Percentiles rank a stretch among this genome's conserved stretches.
Evolutionary conservation across 352 stramenopile species (phyloP).

Genomic region (Peronospora farinosa): DNA sequence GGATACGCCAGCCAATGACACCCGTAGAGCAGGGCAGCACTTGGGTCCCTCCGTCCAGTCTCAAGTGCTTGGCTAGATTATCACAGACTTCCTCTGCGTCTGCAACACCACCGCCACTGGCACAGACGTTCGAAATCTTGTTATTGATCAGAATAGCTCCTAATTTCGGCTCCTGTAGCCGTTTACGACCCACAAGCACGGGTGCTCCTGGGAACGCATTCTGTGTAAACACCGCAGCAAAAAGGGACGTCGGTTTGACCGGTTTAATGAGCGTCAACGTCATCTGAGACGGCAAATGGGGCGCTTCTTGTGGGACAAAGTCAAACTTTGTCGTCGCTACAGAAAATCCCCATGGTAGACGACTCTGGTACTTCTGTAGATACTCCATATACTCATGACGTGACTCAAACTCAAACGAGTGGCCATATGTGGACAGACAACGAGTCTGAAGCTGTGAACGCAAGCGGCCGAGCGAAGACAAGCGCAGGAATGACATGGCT

Average conservation of each 20-base stretch:
- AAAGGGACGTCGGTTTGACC: conserved; percentile 75
- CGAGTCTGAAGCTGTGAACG: conserved; percentile 22
- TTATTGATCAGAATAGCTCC: conserved; percentile 98
- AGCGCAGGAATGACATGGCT: conserved; percentile 28
- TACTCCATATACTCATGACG: conserved; percentile 80
- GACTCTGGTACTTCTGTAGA: conserved; percentile 62
- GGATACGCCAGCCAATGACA: conserved; percentile 98
- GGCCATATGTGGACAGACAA: conserved; percentile 36
- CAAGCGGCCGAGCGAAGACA: conserved; percentile 20
- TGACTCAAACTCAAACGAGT: conserved; percentile 76
- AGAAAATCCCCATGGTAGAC: conserved; percentile 81
- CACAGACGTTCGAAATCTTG: conserved; percentile 99
- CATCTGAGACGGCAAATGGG: conserved; percentile 76
- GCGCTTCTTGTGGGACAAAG: conserved; percentile 80
- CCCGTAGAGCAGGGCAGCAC: conserved; percentile 95
- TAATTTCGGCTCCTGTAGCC: conserved; percentile 85
- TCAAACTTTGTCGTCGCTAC: conserved; percentile 77
- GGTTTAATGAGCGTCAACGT: conserved; percentile 85
- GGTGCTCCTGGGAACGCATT: conserved; percentile 89
- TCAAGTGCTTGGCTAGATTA: conserved; percentile 85
- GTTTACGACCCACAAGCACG: conserved; percentile 86
- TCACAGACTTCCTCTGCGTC: conserved; percentile 92
- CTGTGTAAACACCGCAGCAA: conserved; percentile 87
- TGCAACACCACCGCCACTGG: conserved; percentile 87
- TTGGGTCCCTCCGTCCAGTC: conserved; percentile 67